Evolutionary conservation across 2,329 filamentous ascomycete species (phyloP).

Genomic region (Aspergillus tubingensis): DNA sequence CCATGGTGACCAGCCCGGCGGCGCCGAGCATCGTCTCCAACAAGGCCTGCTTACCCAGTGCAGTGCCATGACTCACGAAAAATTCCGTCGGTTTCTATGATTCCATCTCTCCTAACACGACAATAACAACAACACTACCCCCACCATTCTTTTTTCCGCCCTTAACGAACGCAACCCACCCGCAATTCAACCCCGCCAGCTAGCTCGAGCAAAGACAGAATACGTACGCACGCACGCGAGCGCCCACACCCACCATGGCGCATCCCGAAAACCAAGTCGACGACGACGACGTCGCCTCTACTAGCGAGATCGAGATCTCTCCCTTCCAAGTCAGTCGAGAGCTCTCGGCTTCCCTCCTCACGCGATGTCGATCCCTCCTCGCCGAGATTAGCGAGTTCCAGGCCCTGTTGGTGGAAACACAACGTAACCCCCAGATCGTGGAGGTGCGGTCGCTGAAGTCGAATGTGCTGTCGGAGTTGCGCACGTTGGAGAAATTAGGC

Average conservation of each 20-base stretch:
- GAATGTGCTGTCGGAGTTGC: slow-evolving; percentile 51
- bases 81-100: background rate
- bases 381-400: slow-evolving; percentile 50
- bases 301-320: background rate
- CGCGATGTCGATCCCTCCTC: slow-evolving; percentile 46
- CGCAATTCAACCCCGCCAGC: background rate
- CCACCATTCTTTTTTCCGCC: background rate
- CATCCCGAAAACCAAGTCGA: background rate
- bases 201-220: background rate
- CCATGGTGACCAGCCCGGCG: background rate
- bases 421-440: slow-evolving; percentile 50
- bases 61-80: background rate
- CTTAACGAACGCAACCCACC: background rate
- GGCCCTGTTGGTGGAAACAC: slow-evolving; percentile 39
- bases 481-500: slow-evolving; percentile 48
- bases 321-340: slow-evolving; percentile 15
- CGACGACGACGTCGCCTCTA: background rate
- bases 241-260: background rate
- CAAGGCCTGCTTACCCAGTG: background rate
- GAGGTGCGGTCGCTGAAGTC: slow-evolving; percentile 54
- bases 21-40: background rate
- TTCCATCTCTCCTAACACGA: background rate
- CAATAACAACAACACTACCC: background rate
- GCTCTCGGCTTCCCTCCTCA: slow-evolving; percentile 36
- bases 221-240: background rate